phyloP scores from a whole-genome alignment of 768 basidiomycete genomes.

The Naganishia randhawae region DNA sequence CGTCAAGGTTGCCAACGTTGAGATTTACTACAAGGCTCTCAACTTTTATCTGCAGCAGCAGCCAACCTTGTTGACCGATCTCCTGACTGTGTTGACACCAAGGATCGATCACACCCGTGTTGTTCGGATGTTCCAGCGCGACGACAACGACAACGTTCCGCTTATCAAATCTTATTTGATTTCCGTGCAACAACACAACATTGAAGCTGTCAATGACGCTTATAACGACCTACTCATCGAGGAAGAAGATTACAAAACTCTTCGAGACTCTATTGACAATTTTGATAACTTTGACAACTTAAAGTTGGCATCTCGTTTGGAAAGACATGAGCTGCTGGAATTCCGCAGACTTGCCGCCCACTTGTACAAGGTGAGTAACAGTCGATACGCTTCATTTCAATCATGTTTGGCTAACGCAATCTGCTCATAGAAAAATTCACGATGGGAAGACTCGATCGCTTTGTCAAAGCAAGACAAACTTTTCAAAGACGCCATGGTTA shows the following conservation, averaged over 20 bases:
- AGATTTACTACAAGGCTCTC: conserved; percentile 95
- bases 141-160: conserved; percentile 89
- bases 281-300: conserved; percentile 97
- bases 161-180: conserved; percentile 94
- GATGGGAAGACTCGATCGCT: conserved; percentile 94
- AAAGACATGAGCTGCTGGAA: conserved; percentile 85
- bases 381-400: too few species aligned
- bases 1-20: conserved; percentile 92
- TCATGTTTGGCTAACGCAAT: not conserved
- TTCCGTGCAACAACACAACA: conserved; percentile 92
- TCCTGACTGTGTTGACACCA: conserved; percentile 84
- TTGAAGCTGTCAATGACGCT: conserved; percentile 95
- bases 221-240: conserved; percentile 98
- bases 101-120: conserved; percentile 94
- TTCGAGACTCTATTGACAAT: conserved; percentile 95
- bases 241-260: conserved; percentile 96
- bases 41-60: conserved; percentile 93
- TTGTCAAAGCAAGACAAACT: conserved; percentile 94
- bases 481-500: conserved; percentile 94
- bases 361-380: conserved; percentile 73
- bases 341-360: conserved; percentile 92
- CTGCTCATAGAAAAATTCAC: conserved; percentile 77
- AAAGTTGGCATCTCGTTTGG: conserved; percentile 74
- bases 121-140: conserved; percentile 77
- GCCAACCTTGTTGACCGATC: conserved; percentile 85